Base-by-base conservation (phyloP, 306 rosid species). In the Elaeagnus macrophylla region DNA sequence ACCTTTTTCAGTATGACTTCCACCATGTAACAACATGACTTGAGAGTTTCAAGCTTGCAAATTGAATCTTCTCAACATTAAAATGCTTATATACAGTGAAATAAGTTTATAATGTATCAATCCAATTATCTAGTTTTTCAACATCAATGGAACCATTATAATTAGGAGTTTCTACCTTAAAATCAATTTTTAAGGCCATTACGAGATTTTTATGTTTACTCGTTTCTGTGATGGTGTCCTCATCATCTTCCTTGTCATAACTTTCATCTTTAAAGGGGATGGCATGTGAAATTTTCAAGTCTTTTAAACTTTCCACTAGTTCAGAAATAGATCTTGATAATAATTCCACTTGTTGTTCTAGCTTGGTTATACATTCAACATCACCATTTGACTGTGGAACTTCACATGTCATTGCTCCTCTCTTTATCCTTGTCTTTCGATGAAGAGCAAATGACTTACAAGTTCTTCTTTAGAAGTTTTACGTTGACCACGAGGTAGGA, bases 31-130 rank as follows among this genome's bases (percentile, higher is more conserved):
- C 16, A 46, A 10, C 50, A 46, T 46, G 50, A 9, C 50, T 46
- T 13, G 50, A 46, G 50, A 46, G 50, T 46, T 46, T 46, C 50
- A 46, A 46, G n/a, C n/a, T n/a, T n/a, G n/a, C n/a, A n/a, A n/a
- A n/a, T n/a, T n/a, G n/a, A n/a, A n/a, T n/a, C n/a, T 11, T n/a
- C 15, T 46, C 1, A 13, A 1, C 18, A 46, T 46, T 19, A 51
- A 3, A 51, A 51, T 51, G 6, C 38, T 51, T 51, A 19, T n/a
- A 13, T 51, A 51, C 1, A 1, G 38, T 51, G 1, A 10, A 51
- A 51, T 19, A 51, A 51, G 38, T 51, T 51, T 51, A 2, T 51
- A 51, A 51, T 51, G 54, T 51, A 14, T 51, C 54, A 3, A 51
- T 51, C 54, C 38, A 51, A 9, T 51, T 51, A 10, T 51, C 54